A percentile compares a stretch with the other conserved stretches of the same genome.
Evolutionary conservation across 352 stramenopile genomes (phyloP).

Genomic region (Globisporangium parvum): DNA sequence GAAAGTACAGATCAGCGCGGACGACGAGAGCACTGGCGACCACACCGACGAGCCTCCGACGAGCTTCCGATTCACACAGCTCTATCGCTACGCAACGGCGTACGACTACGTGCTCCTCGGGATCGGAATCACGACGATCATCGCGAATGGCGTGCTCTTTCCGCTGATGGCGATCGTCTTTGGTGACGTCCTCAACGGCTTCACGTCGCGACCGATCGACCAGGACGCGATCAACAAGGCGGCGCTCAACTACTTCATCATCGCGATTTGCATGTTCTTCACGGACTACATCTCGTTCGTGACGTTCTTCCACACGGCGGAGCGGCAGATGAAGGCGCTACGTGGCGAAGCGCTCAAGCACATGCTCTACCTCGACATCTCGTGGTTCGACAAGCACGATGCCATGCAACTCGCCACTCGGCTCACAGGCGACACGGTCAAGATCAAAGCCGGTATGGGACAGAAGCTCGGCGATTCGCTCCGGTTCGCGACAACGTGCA

Average conservation of each 20-base stretch:
- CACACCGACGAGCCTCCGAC: not conserved
- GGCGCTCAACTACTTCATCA: slow-evolving; percentile 23
- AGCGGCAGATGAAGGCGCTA: slow-evolving; percentile 44
- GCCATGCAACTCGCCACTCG: slow-evolving; percentile 35
- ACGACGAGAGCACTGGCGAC: no score
- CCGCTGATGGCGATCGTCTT: slow-evolving; percentile 49
- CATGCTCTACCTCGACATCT: slow-evolving; percentile 47
- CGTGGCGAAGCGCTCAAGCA: slow-evolving; percentile 24
- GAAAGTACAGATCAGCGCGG: no score
- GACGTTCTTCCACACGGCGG: slow-evolving; percentile 21
- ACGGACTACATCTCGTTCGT: slow-evolving; percentile 26
- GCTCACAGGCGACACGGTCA: slow-evolving; percentile 40
- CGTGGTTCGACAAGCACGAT: slow-evolving; percentile 42
- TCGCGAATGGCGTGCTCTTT: slow-evolving; percentile 37
- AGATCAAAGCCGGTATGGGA: slow-evolving; percentile 54
- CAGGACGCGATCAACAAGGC: slow-evolving; percentile 19
- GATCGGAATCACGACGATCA: slow-evolving; percentile 22
- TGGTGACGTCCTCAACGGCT: slow-evolving; percentile 32
- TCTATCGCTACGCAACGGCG: slow-evolving; percentile 32
- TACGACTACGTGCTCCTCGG: slow-evolving; percentile 22
- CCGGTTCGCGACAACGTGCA: slow-evolving; percentile 29
- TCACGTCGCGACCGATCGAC: slow-evolving; percentile 22
- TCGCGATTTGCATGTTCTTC: slow-evolving; percentile 29
- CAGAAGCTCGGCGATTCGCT: slow-evolving; percentile 41
- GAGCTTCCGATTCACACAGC: slow-evolving; percentile 21